Conservation (phyloP, 2,329 filamentous ascomycete genomes). For the Apiospora phragmitis region DNA sequence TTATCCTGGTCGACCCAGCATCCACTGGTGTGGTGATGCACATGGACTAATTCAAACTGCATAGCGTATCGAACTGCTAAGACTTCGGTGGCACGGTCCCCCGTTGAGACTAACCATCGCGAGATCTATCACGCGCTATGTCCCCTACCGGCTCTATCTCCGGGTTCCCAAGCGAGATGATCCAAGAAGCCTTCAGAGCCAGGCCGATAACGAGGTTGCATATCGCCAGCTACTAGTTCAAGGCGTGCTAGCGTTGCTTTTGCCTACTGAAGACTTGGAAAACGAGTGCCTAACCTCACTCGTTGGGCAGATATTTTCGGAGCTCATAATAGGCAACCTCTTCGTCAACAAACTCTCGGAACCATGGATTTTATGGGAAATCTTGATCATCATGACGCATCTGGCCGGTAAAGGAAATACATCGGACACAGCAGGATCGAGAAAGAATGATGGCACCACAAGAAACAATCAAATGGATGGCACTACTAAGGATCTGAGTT, state of each 20-base stretch:
- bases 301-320: conserved; percentile 83
- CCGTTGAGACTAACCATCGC: conserved; percentile 62
- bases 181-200: conserved; percentile 53
- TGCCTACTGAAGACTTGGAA: conserved; percentile 90
- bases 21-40: not conserved
- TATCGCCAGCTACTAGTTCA: conserved; percentile 90
- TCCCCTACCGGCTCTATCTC: conserved; percentile 78
- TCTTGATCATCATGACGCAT: conserved; percentile 69
- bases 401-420: conserved; percentile 27
- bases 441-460: not conserved
- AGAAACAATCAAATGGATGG: not conserved
- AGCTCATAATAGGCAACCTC: conserved; percentile 83
- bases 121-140: conserved; percentile 81
- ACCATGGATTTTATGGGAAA: conserved; percentile 87
- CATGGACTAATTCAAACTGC: not conserved
- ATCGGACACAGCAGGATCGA: not conserved
- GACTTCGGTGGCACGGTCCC: conserved; percentile 55
- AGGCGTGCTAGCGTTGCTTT: conserved; percentile 75
- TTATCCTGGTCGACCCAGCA: not conserved
- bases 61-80: conserved; percentile 74
- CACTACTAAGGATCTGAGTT: not conserved
- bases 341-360: conserved; percentile 80
- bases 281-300: conserved; percentile 83
- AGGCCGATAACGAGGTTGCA: conserved; percentile 73
- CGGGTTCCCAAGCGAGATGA: conserved; percentile 63